Evolutionary conservation across 2,329 filamentous ascomycete genomes (phyloP), one percentile per base, ranked within the genome.

Genomic region (Claviceps capensis): DNA sequence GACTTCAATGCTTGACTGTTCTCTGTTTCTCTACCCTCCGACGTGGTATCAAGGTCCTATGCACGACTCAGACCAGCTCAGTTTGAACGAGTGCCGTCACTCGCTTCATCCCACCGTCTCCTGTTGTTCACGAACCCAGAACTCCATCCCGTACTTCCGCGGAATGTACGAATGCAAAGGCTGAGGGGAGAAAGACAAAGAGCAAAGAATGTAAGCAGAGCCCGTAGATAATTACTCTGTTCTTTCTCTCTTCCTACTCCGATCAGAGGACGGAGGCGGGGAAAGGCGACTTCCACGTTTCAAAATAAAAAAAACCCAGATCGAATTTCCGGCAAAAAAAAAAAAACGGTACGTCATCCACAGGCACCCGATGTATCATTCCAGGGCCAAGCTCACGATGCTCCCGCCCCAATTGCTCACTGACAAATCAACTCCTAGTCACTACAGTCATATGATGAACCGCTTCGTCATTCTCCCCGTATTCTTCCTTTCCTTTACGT

Each of bases 11-110:
- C 30, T 34, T 34, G 30, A 34, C 9, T 34, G 62, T 67, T 63
- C 64, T 59, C 41, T 42, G 62, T 62, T 66, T 62, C 63, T 58
- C 58, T 65, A 63, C 64, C 58, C 59, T 59, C 52, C 44, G 60
- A 63, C 63, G 61, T 56, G 58, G 58, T 61, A 11, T 63, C 57
- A 56, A 43, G 13, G n/a, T 54, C 57, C 64, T 64, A 63, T 62
- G 67, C 65, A 62, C 64, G 61, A 61, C 61, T 61, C 45, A 47
- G 61, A 62, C 60, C 58, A 61, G 62, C 58, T 58, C 53, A 56
- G 40, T 59, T 60, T 59, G 37, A 60, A 59, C 59, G 56, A 59
- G 22, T 56, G 57, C 61, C 59, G 60, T 44, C 11, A 14, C 43
- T 26, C 26, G 16, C 58, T 52, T 5, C 48, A 53, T 50, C 44